Evolutionary conservation across 805 yeast species (phyloP), one percentile per base, ranked within the genome.

Genomic region (Alloascoidea hylecoeti): DNA sequence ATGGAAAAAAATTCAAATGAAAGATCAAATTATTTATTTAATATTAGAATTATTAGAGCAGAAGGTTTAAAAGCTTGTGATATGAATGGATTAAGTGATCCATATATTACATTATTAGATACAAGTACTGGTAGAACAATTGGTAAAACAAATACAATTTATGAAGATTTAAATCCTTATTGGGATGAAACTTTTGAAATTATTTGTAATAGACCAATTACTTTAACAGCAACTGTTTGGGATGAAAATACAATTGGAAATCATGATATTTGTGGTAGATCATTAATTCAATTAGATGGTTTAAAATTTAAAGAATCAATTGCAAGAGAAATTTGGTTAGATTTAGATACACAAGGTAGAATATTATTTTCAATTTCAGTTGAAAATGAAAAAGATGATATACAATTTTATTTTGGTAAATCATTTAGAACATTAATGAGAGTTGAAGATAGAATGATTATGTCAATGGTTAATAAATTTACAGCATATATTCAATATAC

Each of bases 111-210:
- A 0, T 49, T 84, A 13, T 62, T 71, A 4, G 85, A 80, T 47
- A 67, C 77, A 3, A 56, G 55, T 30, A 64, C 64, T 2, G 63
- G 71, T 30, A 64, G 60, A 38, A 73, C 74, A 18, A 59, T 82
- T 23, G 88, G 80, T 2, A 75, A 72, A 42, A 88, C 97, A 0
- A 64, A 82, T 46, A 68, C 77, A 0, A 61, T 81, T 3, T 61
- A 65, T 18, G 71, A 71, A 39, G 71, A 76, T 3, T 58, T 69
- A 23, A 74, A 75, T 47, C 96, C 96, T 0, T 71, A 68, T 13
- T 89, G 94, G 94, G 82, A 83, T 48, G 95, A 88, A 58, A 82
- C 80, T 40, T 83, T 85, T 52, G 95, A 85, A 52, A 49, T 64
- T 2, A 55, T 57, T 0, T 63, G 67, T 0, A 56, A 63, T 16